Base-by-base conservation (phyloP, 768 basidiomycete species). In the Tylopilus felleus region DNA sequence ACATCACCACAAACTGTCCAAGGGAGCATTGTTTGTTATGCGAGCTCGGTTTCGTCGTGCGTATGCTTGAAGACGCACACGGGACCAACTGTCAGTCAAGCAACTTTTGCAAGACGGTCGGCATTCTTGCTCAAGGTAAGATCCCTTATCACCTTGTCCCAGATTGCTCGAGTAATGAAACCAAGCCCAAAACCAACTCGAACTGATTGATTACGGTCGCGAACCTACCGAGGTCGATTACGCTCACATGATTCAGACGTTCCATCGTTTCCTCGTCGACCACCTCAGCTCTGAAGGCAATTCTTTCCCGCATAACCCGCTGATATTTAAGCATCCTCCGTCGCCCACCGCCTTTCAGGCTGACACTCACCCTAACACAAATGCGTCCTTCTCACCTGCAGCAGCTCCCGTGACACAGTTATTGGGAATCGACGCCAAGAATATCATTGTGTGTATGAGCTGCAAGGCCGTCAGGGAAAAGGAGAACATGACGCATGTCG, bases 11-110 rank as follows among this genome's bases (percentile, higher is more conserved):
- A 2, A 83, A 88, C 48, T 98, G 97, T 69, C 80, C 81, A 28
- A 80, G 87, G 59, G 96, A 99, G 64, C 88, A 98, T 67, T 99
- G 96, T 68, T 75, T 98, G 9, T 74, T 98, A 0, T 98, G 97
- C 69, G 96, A 99, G 70, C 77, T 96, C 25, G 97, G 96, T 2
- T 98, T 98, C 65, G 81, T 96, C 23, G 87, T 86, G 53, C 81
- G 93, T 28, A 99, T 98, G 96, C 77, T 99, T 33, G 93, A 96
- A 70, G 95, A 98, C 64, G 96, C 97, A 0, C 79, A 77, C 36
- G 97, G 97, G 0, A 90, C 80, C 19, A 98, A 99, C 61, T 98
- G 96, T 64, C 96, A 98, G 69, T 85, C 94, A 6, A 94, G 88
- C 69, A 99, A 99, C 69, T 99, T 98, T 63, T 98, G 94, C 69